Base-by-base conservation (phyloP, 208 protist genomes). In the Trypanosoma rangeli region DNA sequence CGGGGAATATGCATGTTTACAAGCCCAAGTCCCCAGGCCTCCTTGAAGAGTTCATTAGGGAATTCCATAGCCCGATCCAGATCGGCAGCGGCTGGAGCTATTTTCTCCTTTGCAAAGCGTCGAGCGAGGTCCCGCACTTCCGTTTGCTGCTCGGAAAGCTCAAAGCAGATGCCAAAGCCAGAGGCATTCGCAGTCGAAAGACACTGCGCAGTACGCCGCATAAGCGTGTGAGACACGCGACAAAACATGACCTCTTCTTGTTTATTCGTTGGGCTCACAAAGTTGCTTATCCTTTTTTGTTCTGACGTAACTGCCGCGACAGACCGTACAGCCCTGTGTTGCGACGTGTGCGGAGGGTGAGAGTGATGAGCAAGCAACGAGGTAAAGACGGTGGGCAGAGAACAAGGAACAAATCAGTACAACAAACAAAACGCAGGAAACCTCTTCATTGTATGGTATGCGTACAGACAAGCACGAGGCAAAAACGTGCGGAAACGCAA, bases 1-100 rank as follows among this genome's bases (percentile, higher is more conserved):
- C 84, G 74, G 0, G 91, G 91, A 49, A 97, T 84, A 74, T 93
- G 88, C 66, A 91, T 82, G 74, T 95, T 97, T 24, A 76, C 76
- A 16, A 97, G 73, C n/a, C 93, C 93, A 8, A 93, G 76, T 74
- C 86, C 88, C 84, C 85, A 93, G 15, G 87, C 87, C 78, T 94
- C 75, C 64, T 89, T 84, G 82, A 95, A 94, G 31, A 94, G 57
- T 3, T 82, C 79, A 26, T 86, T 70, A 0, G 88, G 88, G 74
- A 81, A 96, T 71, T 85, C 74, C 82, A 87, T 90, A 20, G 83
- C 83, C 54, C 73, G 48, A 75, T 96, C 90, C 66, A 79, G 79
- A 56, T 96, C 65, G 8, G 90, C 84, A 22, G 92, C 93, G 0
- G 70, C 57, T 1, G 90, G 90, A 16, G 89, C 82, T 54, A 97